These are phyloP conservation scores for Gossypium lobatum DNA, from an alignment of 441 rosid genomes.

Conservation along the genomic window DNA sequence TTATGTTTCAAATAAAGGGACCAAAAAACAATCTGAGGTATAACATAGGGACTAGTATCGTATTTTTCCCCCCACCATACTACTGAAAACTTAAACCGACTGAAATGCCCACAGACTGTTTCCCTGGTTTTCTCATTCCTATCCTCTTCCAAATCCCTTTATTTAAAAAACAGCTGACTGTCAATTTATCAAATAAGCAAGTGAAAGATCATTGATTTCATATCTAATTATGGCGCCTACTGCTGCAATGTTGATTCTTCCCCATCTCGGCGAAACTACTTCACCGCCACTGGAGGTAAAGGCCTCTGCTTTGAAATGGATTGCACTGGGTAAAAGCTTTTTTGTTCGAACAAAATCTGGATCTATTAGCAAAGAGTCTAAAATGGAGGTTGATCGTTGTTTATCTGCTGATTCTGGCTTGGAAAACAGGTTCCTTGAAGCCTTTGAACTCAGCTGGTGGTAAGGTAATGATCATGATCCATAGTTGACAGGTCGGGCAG, in stretches of 20 bases:
- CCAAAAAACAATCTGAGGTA: no score
- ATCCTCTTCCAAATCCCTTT: not conserved
- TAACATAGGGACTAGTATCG: no score
- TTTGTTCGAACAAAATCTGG: constrained; percentile 8
- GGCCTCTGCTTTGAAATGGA: constrained; percentile 13
- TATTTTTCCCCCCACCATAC: no score
- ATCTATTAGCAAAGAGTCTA: not conserved
- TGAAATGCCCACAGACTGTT: constrained; percentile 14
- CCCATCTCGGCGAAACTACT: constrained; percentile 9
- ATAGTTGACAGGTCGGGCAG: not conserved
- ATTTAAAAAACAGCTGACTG: not conserved
- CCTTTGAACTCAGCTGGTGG: constrained; percentile 35
- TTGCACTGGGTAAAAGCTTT: constrained; percentile 4
- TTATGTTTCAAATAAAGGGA: no score
- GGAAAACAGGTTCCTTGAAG: constrained; percentile 35
- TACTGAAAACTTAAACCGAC: not conserved
- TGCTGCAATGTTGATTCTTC: constrained; percentile 46
- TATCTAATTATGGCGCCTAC: constrained; percentile 36
- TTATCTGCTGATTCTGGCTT: constrained; percentile 21
- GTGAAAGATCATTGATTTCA: not conserved
- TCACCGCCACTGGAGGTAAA: constrained; percentile 4
- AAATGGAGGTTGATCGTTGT: constrained; percentile 5
- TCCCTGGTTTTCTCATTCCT: not conserved
- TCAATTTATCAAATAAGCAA: not conserved
- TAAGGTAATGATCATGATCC: not conserved